Evolutionary conservation across 805 yeast genomes (phyloP).

Genomic region (Candida methanosorbosa): DNA sequence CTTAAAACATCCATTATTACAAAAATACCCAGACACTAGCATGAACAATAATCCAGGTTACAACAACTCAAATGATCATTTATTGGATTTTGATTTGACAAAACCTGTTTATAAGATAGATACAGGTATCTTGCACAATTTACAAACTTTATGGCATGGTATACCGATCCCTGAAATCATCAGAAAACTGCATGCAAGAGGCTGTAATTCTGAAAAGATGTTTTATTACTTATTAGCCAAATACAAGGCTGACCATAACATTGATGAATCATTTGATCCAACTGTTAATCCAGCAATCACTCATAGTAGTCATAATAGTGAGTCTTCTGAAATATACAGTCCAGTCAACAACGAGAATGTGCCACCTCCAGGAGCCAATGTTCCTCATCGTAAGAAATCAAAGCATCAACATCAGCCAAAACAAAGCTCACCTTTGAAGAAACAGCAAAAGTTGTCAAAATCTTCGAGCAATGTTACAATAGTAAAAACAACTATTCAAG

Average conservation of each 20-base stretch:
- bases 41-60: conserved; percentile 8
- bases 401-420: neutral
- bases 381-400: neutral
- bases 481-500: conserved; percentile 24
- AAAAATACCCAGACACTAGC: conserved; percentile 37
- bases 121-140: conserved; percentile 41
- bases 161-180: conserved; percentile 28
- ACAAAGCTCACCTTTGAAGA: neutral
- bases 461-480: conserved; percentile 16
- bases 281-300: neutral
- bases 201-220: conserved; percentile 25
- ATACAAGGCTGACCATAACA: conserved; percentile 21
- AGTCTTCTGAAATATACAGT: neutral
- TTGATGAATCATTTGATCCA: no score
- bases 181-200: conserved; percentile 15
- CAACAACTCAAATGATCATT: conserved; percentile 20
- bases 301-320: conserved; percentile 2
- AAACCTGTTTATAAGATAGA: conserved; percentile 29
- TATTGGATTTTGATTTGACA: conserved; percentile 20
- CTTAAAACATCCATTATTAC: conserved; percentile 46
- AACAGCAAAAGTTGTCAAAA: conserved; percentile 7
- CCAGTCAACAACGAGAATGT: neutral
- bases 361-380: neutral
- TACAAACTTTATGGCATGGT: conserved; percentile 51
- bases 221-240: conserved; percentile 25